A percentile compares a stretch with the other conserved stretches of the same genome.
Conservation (phyloP, 1,284 basidiomycete species). For the Hypsizygus ulmarius region DNA sequence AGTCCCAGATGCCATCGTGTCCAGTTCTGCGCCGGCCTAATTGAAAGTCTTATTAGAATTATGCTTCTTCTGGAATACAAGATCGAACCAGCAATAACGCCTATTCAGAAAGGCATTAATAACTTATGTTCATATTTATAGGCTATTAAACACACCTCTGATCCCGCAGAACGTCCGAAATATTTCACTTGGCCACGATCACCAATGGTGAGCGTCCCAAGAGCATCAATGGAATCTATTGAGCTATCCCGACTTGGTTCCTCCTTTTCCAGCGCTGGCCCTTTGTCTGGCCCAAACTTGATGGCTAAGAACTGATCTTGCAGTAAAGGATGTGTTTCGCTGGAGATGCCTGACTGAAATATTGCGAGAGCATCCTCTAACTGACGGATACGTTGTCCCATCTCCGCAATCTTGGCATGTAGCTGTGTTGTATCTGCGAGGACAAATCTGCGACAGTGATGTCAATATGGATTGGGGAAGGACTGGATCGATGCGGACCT, state of each 20-base stretch:
- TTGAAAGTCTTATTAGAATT: not conserved
- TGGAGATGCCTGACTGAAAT: conserved; percentile 59
- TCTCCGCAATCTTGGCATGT: conserved; percentile 65
- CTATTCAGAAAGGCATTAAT: conserved; percentile 26
- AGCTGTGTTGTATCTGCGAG: conserved; percentile 70
- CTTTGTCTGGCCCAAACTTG: conserved; percentile 53
- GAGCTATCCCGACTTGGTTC: conserved; percentile 25
- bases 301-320: conserved; percentile 57
- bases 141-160: conserved; percentile 37
- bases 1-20: conserved; percentile 24
- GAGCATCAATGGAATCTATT: conserved; percentile 39
- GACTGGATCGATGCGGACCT: conserved; percentile 34
- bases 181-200: conserved; percentile 65
- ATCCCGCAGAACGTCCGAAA: conserved; percentile 65
- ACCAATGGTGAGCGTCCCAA: conserved; percentile 61
- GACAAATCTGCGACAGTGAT: conserved; percentile 45
- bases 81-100: conserved; percentile 44
- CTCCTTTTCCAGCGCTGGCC: conserved; percentile 26
- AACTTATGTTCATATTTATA: not conserved
- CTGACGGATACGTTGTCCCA: conserved; percentile 71
- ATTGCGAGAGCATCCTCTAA: conserved; percentile 68
- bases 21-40: conserved; percentile 54
- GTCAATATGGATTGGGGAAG: not conserved
- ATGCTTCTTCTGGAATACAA: not conserved
- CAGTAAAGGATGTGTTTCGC: conserved; percentile 62